phyloP scores from a whole-genome alignment of 2,329 filamentous ascomycete genomes.

The Talaromyces marneffei region DNA sequence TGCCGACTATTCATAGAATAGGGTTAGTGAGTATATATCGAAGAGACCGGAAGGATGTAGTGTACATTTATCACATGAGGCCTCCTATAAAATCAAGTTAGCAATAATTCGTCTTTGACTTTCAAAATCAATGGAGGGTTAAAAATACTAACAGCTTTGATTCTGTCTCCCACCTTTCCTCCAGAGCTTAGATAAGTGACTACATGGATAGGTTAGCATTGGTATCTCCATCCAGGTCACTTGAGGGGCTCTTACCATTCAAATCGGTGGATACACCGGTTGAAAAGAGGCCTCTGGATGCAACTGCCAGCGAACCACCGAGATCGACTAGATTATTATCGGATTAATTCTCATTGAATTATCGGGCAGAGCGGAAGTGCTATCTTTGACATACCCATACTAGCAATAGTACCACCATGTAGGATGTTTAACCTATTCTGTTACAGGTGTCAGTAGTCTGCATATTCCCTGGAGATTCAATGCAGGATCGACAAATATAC shows the following conservation, averaged over 20 bases:
- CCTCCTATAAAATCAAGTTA: constrained; percentile 40
- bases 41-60: neutral
- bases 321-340: constrained; percentile 49
- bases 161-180: constrained; percentile 56
- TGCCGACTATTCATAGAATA: constrained; percentile 47
- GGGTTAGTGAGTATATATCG: neutral
- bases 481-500: constrained; percentile 33
- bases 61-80: constrained; percentile 60
- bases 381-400: constrained; percentile 41
- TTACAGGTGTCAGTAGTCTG: constrained; percentile 11
- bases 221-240: neutral
- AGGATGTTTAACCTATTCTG: constrained; percentile 61
- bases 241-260: constrained; percentile 41
- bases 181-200: constrained; percentile 61
- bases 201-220: constrained; percentile 17
- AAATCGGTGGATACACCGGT: constrained; percentile 64
- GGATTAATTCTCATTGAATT: neutral
- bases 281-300: constrained; percentile 58
- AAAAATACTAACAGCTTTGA: constrained; percentile 44
- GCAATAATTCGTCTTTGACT: constrained; percentile 14
- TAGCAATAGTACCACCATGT: constrained; percentile 62
- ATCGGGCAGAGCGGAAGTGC: neutral
- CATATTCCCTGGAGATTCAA: too few species aligned
- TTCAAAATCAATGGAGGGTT: neutral
- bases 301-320: constrained; percentile 60